phyloP scores from a whole-genome alignment of 495 filamentous ascomycete genomes.

The Talaromyces proteolyticus region DNA sequence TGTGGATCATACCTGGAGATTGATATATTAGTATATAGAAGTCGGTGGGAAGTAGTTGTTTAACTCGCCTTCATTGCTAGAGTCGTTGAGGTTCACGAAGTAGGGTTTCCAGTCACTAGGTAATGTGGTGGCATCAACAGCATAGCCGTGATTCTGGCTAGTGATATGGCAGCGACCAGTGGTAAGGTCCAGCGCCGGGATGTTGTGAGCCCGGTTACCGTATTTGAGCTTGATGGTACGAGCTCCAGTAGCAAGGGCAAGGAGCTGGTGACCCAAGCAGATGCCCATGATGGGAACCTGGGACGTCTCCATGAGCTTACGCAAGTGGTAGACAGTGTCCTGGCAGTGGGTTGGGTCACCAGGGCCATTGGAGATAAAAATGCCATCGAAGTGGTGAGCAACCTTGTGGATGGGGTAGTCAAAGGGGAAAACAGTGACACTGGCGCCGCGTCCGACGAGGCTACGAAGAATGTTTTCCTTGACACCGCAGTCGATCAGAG shows the following conservation, averaged over 20 bases:
- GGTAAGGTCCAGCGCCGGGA: slow-evolving; percentile 87
- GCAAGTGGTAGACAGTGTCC: slow-evolving; percentile 84
- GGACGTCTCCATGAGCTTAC: slow-evolving; percentile 80
- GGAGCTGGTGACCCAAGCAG: slow-evolving; percentile 84
- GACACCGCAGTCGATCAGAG: slow-evolving; percentile 94
- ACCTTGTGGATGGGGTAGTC: slow-evolving; percentile 98
- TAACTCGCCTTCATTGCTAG: slow-evolving; percentile 77
- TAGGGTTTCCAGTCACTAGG: slow-evolving; percentile 89
- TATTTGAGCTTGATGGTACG: slow-evolving; percentile 93
- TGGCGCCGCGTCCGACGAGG: slow-evolving; percentile 79
- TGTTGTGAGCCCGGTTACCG: slow-evolving; percentile 97
- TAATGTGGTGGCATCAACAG: slow-evolving; percentile 82
- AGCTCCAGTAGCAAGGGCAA: slow-evolving; percentile 79
- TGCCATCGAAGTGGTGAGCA: slow-evolving; percentile 91
- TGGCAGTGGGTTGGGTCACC: slow-evolving; percentile 97
- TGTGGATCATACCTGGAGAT: slow-evolving; percentile 72
- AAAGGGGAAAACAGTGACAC: slow-evolving; percentile 89
- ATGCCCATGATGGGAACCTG: slow-evolving; percentile 76
- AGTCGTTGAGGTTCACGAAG: slow-evolving; percentile 96
- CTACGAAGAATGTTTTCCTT: slow-evolving; percentile 99
- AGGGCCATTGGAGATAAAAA: slow-evolving; percentile 96
- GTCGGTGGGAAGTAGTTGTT: background rate
- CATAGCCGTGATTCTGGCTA: slow-evolving; percentile 97
- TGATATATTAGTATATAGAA: background rate
- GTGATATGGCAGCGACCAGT: slow-evolving; percentile 98